Evolutionary conservation across 129 eudicot species (phyloP).

Genomic region (Silybum marianum): DNA sequence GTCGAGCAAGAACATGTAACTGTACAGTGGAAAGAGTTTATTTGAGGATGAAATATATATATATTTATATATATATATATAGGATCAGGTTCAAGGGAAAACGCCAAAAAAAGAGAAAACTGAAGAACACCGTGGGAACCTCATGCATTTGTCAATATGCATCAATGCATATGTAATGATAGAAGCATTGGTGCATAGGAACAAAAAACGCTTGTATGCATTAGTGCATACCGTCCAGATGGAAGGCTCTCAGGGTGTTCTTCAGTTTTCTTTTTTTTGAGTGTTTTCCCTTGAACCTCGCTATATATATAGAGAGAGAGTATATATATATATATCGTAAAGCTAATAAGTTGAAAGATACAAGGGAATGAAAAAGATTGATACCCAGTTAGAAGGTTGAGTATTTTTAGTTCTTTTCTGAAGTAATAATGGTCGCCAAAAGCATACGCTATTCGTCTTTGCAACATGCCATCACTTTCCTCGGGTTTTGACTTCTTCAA

Average conservation of each 20-base stretch:
- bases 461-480: slow-evolving; percentile 46
- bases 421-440: slow-evolving; percentile 95
- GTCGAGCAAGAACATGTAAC: slow-evolving; percentile 84
- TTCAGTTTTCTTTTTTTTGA: too few relatives aligned
- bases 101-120: too few relatives aligned
- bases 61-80: neutral
- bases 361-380: slow-evolving; percentile 8
- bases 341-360: neutral
- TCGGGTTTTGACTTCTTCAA: slow-evolving; percentile 76
- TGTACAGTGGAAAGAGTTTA: slow-evolving; percentile 26
- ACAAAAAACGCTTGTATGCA: too few relatives aligned
- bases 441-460: slow-evolving; percentile 66
- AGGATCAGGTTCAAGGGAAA: too few relatives aligned
- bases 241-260: too few relatives aligned
- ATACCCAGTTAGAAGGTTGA: slow-evolving; percentile 96
- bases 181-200: too few relatives aligned
- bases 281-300: too few relatives aligned
- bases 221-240: too few relatives aligned
- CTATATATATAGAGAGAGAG: too few relatives aligned
- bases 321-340: neutral
- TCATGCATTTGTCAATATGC: too few relatives aligned
- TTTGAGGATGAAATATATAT: neutral
- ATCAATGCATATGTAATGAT: too few relatives aligned
- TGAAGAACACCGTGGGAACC: too few relatives aligned
- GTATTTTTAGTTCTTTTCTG: slow-evolving; percentile 88